These are phyloP conservation scores for Prunus campanulata DNA, from an alignment of 306 rosid species.

Conservation along the genomic window DNA sequence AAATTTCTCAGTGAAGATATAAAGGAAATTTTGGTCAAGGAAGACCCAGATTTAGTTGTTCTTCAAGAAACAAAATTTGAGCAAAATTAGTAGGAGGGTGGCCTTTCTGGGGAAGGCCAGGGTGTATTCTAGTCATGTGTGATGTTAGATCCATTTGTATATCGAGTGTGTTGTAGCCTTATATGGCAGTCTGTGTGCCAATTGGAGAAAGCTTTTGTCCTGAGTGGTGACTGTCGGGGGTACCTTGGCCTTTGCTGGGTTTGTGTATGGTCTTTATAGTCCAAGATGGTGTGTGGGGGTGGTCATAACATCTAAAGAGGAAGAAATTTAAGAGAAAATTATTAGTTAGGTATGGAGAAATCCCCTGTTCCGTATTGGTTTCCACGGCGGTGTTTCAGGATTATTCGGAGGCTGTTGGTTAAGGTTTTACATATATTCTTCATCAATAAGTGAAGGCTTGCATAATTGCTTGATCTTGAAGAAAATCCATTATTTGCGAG, in stretches of 20 bases:
- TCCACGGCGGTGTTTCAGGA: no score
- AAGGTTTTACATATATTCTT: no score
- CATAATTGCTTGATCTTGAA: background rate
- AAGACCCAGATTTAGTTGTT: constrained; percentile 1
- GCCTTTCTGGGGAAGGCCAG: background rate
- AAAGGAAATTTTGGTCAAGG: background rate
- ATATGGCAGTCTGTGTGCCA: background rate
- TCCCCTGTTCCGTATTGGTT: no score
- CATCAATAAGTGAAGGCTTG: background rate
- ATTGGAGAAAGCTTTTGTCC: background rate
- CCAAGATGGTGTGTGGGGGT: background rate
- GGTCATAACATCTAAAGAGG: background rate
- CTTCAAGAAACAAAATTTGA: background rate
- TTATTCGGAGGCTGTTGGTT: no score
- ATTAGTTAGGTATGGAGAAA: no score
- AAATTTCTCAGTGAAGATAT: background rate
- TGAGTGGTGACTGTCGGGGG: background rate
- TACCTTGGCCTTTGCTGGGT: no score
- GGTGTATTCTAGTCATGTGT: background rate
- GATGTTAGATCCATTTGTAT: background rate
- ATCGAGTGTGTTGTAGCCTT: background rate
- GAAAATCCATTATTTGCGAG: background rate
- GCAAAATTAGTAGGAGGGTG: background rate
- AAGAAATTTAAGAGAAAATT: no score
- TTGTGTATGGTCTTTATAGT: background rate